Percentiles rank a stretch among this genome's conserved stretches.
Evolutionary conservation across 208 protist species (phyloP).

Genomic region (Trypanosoma vivax): DNA sequence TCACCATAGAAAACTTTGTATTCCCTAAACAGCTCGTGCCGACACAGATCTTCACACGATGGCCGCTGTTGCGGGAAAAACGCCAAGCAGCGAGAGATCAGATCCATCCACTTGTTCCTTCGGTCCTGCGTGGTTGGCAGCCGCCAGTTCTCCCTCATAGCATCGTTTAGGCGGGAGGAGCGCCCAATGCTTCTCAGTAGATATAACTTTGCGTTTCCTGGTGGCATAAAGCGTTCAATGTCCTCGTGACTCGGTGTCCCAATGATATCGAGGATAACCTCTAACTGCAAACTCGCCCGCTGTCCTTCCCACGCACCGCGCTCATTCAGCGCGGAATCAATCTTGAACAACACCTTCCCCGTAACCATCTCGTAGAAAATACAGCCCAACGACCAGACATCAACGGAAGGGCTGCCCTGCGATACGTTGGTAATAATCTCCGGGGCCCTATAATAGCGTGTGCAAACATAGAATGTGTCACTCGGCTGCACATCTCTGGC

Average conservation of each 20-base stretch:
- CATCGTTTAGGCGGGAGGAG: slow-evolving; percentile 39
- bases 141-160: slow-evolving; percentile 51
- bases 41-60: slow-evolving; percentile 60
- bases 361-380: slow-evolving; percentile 93
- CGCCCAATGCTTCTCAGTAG: slow-evolving; percentile 53
- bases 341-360: slow-evolving; percentile 89
- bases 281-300: slow-evolving; percentile 71
- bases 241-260: slow-evolving; percentile 64
- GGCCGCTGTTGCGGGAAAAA: slow-evolving; percentile 82
- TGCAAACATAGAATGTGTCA: slow-evolving; percentile 92
- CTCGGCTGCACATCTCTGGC: slow-evolving; percentile 67
- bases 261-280: slow-evolving; percentile 75
- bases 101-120: slow-evolving; percentile 61
- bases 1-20: slow-evolving; percentile 62
- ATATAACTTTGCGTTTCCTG: slow-evolving; percentile 75
- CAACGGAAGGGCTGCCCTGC: slow-evolving; percentile 64
- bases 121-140: slow-evolving; percentile 27
- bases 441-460: slow-evolving; percentile 94
- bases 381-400: slow-evolving; percentile 94
- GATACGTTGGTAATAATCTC: slow-evolving; percentile 88
- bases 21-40: slow-evolving; percentile 56
- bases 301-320: slow-evolving; percentile 70
- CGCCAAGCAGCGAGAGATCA: slow-evolving; percentile 65
- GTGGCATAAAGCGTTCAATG: slow-evolving; percentile 61
- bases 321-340: slow-evolving; percentile 62